Percentiles rank a stretch among this genome's conserved stretches.
Conservation (phyloP, 2,329 filamentous ascomycete species). For the Zymoseptoria tritici region DNA sequence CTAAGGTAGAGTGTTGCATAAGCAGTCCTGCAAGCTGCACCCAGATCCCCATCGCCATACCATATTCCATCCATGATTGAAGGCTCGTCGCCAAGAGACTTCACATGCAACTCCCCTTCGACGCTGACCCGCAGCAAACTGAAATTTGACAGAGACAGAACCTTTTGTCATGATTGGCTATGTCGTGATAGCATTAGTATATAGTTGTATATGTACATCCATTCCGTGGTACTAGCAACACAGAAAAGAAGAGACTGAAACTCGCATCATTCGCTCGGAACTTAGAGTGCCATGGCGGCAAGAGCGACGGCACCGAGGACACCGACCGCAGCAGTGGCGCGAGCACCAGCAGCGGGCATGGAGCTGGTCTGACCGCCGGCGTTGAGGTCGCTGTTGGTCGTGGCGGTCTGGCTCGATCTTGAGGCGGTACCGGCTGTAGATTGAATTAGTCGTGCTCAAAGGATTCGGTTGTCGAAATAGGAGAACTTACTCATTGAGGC, state of each 20-base stretch:
- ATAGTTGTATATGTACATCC: neutral
- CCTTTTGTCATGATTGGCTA: neutral
- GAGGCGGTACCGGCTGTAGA: conserved; percentile 3
- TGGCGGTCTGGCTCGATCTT: neutral
- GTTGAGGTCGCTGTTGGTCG: neutral
- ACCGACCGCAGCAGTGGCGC: conserved; percentile 19
- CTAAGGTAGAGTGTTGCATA: too few species aligned
- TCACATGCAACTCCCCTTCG: neutral
- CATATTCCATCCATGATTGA: neutral
- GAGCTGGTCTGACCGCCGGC: conserved; percentile 3
- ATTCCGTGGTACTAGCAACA: neutral
- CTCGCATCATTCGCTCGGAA: neutral
- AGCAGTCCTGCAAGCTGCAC: too few species aligned
- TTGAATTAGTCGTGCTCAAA: neutral
- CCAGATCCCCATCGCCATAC: neutral
- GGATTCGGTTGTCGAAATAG: neutral
- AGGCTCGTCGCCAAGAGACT: neutral
- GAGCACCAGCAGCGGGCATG: conserved; percentile 14
- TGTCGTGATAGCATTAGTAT: neutral
- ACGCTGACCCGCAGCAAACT: neutral
- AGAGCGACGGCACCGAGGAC: conserved; percentile 22
- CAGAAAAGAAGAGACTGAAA: neutral
- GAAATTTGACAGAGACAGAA: neutral
- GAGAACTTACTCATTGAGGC: neutral
- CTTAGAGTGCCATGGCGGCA: conserved; percentile 22